Percentiles rank a stretch among this genome's conserved stretches.
Evolutionary conservation across 2,329 filamentous ascomycete genomes (phyloP).

Genomic region (Xylariaceae sp.): DNA sequence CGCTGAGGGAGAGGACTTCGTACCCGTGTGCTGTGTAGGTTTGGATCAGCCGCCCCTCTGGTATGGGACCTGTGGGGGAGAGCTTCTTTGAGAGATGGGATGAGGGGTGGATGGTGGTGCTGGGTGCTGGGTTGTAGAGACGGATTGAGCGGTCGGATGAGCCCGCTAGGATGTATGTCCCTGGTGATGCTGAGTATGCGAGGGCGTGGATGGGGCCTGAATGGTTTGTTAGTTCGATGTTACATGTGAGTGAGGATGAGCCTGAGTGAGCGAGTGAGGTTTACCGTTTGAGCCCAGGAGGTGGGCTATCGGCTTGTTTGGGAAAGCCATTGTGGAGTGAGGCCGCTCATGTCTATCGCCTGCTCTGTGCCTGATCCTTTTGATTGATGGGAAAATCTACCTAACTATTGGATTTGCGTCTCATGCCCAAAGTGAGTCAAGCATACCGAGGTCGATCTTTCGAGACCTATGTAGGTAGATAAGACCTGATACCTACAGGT

Average conservation of each 20-base stretch:
- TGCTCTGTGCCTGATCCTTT: neutral
- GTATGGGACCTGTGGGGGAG: conserved; percentile 30
- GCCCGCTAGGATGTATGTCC: conserved; percentile 79
- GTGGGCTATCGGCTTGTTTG: conserved; percentile 49
- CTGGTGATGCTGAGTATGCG: conserved; percentile 68
- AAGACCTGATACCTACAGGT: too few species aligned
- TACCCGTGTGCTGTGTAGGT: conserved; percentile 89
- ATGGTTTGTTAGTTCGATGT: neutral
- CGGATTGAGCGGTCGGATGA: conserved; percentile 81
- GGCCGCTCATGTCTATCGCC: conserved; percentile 24
- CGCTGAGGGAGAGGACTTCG: conserved; percentile 78
- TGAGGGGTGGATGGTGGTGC: conserved; percentile 28
- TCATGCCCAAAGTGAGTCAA: too few species aligned
- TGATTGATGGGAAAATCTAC: too few species aligned
- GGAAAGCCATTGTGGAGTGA: conserved; percentile 37
- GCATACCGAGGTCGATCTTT: too few species aligned
- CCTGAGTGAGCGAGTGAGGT: conserved; percentile 17
- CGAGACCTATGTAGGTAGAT: too few species aligned
- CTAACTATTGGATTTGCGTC: too few species aligned
- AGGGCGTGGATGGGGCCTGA: conserved; percentile 70
- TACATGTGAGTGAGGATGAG: neutral
- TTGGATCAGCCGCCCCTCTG: conserved; percentile 69
- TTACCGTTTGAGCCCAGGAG: conserved; percentile 58
- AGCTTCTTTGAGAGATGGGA: conserved; percentile 36
- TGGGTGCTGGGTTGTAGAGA: conserved; percentile 74